Base-by-base conservation (phyloP, 1,139 yeast genomes). In the Trichomonascaceae sp. region DNA sequence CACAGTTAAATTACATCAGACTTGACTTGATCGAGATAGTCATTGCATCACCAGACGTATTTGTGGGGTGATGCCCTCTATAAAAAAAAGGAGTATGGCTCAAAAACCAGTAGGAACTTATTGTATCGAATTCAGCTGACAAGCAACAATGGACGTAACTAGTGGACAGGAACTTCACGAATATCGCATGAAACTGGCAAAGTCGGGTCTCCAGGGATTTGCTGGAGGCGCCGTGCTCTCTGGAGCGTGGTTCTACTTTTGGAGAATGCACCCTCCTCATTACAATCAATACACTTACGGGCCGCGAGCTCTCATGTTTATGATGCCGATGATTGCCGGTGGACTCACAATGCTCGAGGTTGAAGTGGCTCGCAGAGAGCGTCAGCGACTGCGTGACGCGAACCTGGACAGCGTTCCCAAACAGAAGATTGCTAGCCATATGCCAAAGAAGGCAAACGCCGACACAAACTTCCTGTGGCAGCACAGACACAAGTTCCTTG, bases 401-500 rank as follows among this genome's bases (percentile, higher is more conserved):
- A 28, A 33, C 11, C 23, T 6, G 23, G 11, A 8, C 9, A 20
- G 20, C 23, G 23, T 20, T 11, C 28, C 27, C 13, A 38, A 36
- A 33, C 20, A 33, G 34, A 17, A 18, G 30, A 26, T 13, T 22
- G 13, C 17, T 20, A 8, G n/a, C n/a, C n/a, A n/a, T n/a, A n/a
- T n/a, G n/a, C n/a, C n/a, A n/a, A 11, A 6, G 9, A 20, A 20
- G 23, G 9, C 23, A 20, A 8, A 8, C 23, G 11, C 6, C 9
- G 23, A 20, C 23, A 20, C 6, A 11, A 20, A 8, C 11, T 20
- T 20, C 23, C 31, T 42, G 17, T 29, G 27, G 8, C 69, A 66
- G 33, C 62, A 81, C 63, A 81, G 79, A 57, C 84, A 82, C 61
- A 75, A 75, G 52, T 64, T 80, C 46, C 75, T 85, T 43, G 70